Percentiles rank a stretch among this genome's conserved stretches.
phyloP scores from a whole-genome alignment of 1,284 basidiomycete genomes.

The Fomes fomentarius region DNA sequence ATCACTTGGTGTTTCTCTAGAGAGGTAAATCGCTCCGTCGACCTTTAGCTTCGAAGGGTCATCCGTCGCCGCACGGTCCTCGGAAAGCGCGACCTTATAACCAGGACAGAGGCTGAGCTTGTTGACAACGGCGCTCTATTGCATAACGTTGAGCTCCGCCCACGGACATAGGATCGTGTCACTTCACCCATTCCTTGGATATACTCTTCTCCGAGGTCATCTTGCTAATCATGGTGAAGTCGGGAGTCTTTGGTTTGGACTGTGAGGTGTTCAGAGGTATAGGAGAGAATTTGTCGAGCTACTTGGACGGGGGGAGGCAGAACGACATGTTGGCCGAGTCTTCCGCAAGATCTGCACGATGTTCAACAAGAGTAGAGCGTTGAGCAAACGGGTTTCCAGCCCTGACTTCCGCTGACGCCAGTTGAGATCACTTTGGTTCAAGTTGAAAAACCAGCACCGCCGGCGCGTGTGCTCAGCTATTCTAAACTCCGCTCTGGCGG shows the following conservation, averaged over 20 bases:
- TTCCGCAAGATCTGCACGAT: background rate
- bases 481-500: too few relatives aligned
- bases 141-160: background rate
- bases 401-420: too few relatives aligned
- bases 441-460: too few relatives aligned
- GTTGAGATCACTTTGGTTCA: too few relatives aligned
- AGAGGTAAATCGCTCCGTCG: conserved; percentile 4
- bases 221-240: background rate
- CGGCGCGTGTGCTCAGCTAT: too few relatives aligned
- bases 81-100: background rate
- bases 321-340: background rate
- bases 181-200: background rate
- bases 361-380: background rate
- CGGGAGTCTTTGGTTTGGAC: background rate
- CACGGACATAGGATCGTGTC: background rate
- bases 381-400: too few relatives aligned
- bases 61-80: background rate
- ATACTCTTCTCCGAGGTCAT: background rate
- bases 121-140: background rate
- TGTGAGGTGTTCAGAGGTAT: background rate
- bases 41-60: background rate
- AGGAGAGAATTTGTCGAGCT: background rate
- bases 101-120: background rate
- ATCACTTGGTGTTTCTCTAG: background rate
- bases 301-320: background rate